phyloP scores from a whole-genome alignment of 192 early-diverging fungal genomes.

The Umbelopsis sp. region DNA sequence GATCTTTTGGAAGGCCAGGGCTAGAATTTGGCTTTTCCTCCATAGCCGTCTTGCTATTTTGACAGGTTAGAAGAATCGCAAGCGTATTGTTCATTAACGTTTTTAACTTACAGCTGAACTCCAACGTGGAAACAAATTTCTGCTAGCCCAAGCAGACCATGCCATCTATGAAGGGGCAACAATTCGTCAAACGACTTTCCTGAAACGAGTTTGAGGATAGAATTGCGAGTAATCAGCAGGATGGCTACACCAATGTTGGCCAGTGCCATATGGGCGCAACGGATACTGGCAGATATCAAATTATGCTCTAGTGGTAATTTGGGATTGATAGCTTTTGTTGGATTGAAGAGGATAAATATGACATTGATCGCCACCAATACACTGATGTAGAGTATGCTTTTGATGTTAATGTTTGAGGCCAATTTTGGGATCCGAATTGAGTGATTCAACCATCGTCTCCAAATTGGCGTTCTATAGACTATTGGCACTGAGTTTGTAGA shows the following conservation, averaged over 20 bases:
- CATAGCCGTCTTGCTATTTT: too few species aligned
- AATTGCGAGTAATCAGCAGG: neutral
- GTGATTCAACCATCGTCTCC: neutral
- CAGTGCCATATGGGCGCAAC: neutral
- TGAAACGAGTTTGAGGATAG: neutral
- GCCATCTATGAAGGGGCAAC: slow-evolving; percentile 4
- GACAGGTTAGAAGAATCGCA: too few species aligned
- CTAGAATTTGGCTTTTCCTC: too few species aligned
- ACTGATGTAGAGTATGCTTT: neutral
- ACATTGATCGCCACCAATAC: neutral
- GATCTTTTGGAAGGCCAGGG: too few species aligned
- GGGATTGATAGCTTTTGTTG: neutral
- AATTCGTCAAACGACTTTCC: neutral
- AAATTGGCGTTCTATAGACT: neutral
- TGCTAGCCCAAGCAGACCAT: neutral
- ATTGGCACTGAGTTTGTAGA: neutral
- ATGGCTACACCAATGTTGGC: neutral
- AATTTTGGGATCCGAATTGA: neutral
- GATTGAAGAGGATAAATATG: neutral
- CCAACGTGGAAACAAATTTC: neutral
- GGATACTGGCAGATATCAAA: neutral
- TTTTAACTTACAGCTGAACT: neutral
- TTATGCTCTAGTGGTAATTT: neutral
- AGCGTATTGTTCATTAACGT: neutral
- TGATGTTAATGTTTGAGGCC: neutral